Evolutionary conservation across 2,329 filamentous ascomycete genomes (phyloP).

Genomic region (Verticillium klebahnii): DNA sequence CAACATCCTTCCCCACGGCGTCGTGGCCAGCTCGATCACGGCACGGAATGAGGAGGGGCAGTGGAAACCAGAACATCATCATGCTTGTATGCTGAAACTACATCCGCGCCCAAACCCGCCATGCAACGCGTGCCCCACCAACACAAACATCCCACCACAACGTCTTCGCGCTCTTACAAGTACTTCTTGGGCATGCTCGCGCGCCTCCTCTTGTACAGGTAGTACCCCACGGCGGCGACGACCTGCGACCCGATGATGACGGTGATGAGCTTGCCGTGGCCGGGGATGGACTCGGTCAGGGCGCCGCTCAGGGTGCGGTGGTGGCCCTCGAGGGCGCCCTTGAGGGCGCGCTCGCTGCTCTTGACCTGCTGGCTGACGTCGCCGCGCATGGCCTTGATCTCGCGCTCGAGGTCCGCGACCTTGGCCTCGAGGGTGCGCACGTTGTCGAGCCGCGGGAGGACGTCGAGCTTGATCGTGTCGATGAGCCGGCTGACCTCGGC

Average conservation of each 20-base stretch:
- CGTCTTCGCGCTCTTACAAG: slow-evolving; percentile 45
- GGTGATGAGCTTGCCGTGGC: slow-evolving; percentile 55
- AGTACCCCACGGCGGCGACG: slow-evolving; percentile 62
- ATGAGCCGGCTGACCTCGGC: slow-evolving; percentile 47
- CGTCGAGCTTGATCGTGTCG: slow-evolving; percentile 37
- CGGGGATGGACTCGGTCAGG: slow-evolving; percentile 41
- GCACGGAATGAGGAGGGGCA: too few relatives aligned
- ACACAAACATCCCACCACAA: background rate
- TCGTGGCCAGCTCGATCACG: too few relatives aligned
- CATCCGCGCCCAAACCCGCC: too few relatives aligned
- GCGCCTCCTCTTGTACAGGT: slow-evolving; percentile 76
- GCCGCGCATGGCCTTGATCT: slow-evolving; percentile 53
- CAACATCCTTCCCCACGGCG: too few relatives aligned
- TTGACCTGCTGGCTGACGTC: slow-evolving; percentile 45
- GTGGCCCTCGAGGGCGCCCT: slow-evolving; percentile 46
- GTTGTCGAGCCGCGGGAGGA: slow-evolving; percentile 37
- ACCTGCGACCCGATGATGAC: slow-evolving; percentile 72
- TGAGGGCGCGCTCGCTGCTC: slow-evolving; percentile 48
- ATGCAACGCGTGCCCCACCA: background rate
- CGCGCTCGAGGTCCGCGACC: slow-evolving; percentile 50
- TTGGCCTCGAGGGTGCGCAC: slow-evolving; percentile 38
- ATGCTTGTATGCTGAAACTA: slow-evolving; percentile 9
- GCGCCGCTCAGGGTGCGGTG: slow-evolving; percentile 43
- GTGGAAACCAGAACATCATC: background rate
- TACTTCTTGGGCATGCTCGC: slow-evolving; percentile 86